Evolutionary conservation across 2,329 filamentous ascomycete genomes (phyloP).

Genomic region (Epichloe sibirici): DNA sequence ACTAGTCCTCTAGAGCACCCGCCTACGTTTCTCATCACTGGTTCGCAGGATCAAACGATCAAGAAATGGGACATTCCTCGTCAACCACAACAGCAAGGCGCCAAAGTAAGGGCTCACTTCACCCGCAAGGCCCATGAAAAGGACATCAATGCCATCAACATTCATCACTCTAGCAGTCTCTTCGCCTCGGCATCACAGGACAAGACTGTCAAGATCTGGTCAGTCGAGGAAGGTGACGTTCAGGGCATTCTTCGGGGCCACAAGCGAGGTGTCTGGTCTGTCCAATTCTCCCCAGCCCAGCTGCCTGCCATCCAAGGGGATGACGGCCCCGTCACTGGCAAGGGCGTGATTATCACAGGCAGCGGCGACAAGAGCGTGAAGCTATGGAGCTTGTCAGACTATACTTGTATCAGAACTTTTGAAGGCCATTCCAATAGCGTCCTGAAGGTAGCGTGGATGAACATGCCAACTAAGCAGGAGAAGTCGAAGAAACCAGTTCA

Average conservation of each 20-base stretch:
- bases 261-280: constrained; percentile 89
- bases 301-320: constrained; percentile 64
- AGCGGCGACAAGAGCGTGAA: constrained; percentile 95
- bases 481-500: constrained; percentile 50
- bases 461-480: constrained; percentile 35
- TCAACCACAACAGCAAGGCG: constrained; percentile 28
- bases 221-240: constrained; percentile 75
- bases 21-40: constrained; percentile 75
- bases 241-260: constrained; percentile 87
- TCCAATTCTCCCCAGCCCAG: constrained; percentile 73
- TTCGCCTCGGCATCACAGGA: constrained; percentile 97
- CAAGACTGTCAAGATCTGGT: constrained; percentile 95
- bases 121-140: constrained; percentile 97
- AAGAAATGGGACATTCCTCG: constrained; percentile 82
- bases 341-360: constrained; percentile 77
- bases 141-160: constrained; percentile 90
- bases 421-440: constrained; percentile 96
- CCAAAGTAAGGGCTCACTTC: constrained; percentile 55
- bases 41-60: constrained; percentile 88
- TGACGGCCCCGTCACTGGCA: constrained; percentile 58
- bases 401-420: constrained; percentile 83
- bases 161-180: constrained; percentile 60
- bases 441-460: constrained; percentile 83
- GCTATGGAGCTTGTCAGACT: constrained; percentile 86
- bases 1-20: constrained; percentile 66